These are phyloP conservation scores for Pyrenophora teres DNA, from an alignment of 2,329 filamentous ascomycete species.

Conservation along the genomic window DNA sequence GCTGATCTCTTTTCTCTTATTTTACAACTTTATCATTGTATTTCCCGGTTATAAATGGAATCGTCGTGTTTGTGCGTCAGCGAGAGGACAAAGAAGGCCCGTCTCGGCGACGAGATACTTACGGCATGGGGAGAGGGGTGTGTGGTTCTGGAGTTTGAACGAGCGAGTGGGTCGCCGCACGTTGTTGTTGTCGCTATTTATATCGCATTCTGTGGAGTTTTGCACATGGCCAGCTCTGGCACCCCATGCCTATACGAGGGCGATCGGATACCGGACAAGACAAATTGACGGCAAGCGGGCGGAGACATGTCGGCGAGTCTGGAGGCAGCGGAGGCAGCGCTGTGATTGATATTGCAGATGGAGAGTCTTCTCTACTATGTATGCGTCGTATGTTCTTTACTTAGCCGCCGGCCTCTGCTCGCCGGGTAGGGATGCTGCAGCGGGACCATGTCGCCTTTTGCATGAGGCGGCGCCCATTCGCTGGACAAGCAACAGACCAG, in stretches of 20 bases:
- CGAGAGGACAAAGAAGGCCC: constrained; percentile 1
- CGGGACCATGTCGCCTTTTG: constrained; percentile 10
- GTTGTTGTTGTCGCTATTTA: constrained; percentile 10
- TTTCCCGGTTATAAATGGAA: constrained; percentile 2
- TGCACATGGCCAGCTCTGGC: not conserved
- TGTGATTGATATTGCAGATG: constrained; percentile 11
- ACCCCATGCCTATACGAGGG: not conserved
- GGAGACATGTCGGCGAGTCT: not conserved
- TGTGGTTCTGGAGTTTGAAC: not conserved
- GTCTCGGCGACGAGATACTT: not conserved
- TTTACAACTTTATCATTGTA: not conserved
- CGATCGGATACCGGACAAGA: not conserved
- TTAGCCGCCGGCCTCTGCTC: constrained; percentile 20
- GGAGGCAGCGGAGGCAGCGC: constrained; percentile 7
- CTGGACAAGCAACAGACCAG: constrained; percentile 20
- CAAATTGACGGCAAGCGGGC: not conserved
- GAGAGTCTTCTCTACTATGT: not conserved
- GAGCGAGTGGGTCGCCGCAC: constrained; percentile 3
- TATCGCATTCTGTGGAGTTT: constrained; percentile 9
- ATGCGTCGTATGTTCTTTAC: constrained; percentile 7
- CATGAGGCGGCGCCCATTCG: constrained; percentile 23
- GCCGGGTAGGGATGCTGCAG: constrained; percentile 18
- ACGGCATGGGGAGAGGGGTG: not conserved
- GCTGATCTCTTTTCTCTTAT: not conserved
- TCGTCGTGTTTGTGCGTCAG: not conserved